These are phyloP conservation scores for Talaromyces albobiverticillius DNA, from an alignment of 2,329 filamentous ascomycete genomes.

Conservation along the genomic window DNA sequence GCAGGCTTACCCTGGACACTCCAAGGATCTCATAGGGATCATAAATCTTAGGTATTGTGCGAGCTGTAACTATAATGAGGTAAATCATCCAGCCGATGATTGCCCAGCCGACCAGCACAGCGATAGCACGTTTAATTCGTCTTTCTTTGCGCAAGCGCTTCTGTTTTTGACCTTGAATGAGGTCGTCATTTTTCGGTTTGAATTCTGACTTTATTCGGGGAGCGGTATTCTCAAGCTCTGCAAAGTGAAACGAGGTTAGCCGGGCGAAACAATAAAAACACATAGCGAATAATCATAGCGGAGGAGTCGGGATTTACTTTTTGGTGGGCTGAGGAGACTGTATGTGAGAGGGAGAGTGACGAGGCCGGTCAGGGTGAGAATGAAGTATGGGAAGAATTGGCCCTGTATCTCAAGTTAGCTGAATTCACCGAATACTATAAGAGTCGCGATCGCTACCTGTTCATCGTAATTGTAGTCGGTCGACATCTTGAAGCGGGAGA, in stretches of 20 bases:
- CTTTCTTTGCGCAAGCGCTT: slow-evolving; percentile 88
- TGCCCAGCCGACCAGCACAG: slow-evolving; percentile 74
- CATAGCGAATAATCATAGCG: slow-evolving; percentile 18
- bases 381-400: slow-evolving; percentile 99
- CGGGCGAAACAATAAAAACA: background rate
- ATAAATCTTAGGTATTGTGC: slow-evolving; percentile 74
- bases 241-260: slow-evolving; percentile 13
- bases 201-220: slow-evolving; percentile 79
- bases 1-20: slow-evolving; percentile 66
- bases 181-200: slow-evolving; percentile 75
- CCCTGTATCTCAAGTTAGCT: slow-evolving; percentile 52
- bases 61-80: slow-evolving; percentile 76
- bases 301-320: slow-evolving; percentile 44
- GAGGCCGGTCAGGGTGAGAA: slow-evolving; percentile 83
- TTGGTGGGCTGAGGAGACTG: slow-evolving; percentile 75
- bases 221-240: slow-evolving; percentile 73
- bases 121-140: slow-evolving; percentile 77
- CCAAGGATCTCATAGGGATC: slow-evolving; percentile 95
- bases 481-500: slow-evolving; percentile 51
- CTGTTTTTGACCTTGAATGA: slow-evolving; percentile 77
- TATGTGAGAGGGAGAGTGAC: slow-evolving; percentile 90
- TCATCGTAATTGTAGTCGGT: slow-evolving; percentile 99
- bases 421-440: background rate
- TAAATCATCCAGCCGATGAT: slow-evolving; percentile 90
- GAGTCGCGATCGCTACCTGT: slow-evolving; percentile 54